Conservation (phyloP, 164 flowering plant genomes). For the Kalanchoe fedtschenkoi region DNA sequence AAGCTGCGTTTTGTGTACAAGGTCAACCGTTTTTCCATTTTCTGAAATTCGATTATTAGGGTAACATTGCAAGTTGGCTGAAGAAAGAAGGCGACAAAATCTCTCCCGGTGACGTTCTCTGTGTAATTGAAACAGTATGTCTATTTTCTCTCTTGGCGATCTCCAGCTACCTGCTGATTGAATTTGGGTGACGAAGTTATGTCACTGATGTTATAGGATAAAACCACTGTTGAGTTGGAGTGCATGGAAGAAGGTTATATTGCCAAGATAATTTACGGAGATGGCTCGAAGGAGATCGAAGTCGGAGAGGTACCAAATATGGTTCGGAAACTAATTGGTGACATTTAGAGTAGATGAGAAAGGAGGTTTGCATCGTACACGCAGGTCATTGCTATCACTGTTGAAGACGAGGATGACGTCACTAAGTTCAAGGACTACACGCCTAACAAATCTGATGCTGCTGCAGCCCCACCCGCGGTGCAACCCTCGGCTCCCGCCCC, state of each 20-base stretch:
- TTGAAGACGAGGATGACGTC: slow-evolving; percentile 88
- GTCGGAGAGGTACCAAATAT: slow-evolving; percentile 80
- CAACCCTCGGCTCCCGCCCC: slow-evolving; percentile 40
- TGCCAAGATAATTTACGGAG: slow-evolving; percentile 79
- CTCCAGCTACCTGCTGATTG: background rate
- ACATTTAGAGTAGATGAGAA: background rate
- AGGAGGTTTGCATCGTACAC: background rate
- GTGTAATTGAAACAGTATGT: slow-evolving; percentile 97
- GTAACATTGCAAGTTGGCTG: slow-evolving; percentile 93
- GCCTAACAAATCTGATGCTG: slow-evolving; percentile 37
- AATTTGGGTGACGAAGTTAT: background rate
- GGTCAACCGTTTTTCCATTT: too few species aligned
- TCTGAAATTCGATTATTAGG: too few species aligned
- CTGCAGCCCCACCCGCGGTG: slow-evolving; percentile 25
- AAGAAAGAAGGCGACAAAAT: slow-evolving; percentile 94
- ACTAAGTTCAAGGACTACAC: slow-evolving; percentile 64
- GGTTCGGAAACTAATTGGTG: background rate
- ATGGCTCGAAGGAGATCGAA: slow-evolving; percentile 81
- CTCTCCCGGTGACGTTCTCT: slow-evolving; percentile 89
- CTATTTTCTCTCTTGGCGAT: slow-evolving; percentile 1
- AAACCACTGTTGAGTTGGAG: slow-evolving; percentile 99
- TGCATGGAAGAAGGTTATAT: slow-evolving; percentile 99
- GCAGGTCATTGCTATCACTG: slow-evolving; percentile 87
- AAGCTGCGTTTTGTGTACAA: background rate
- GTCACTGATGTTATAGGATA: slow-evolving; percentile 40